Evolutionary conservation across 331 rosid species (phyloP), one percentile per base, ranked within the genome.

Genomic region (Quercus phellos): DNA sequence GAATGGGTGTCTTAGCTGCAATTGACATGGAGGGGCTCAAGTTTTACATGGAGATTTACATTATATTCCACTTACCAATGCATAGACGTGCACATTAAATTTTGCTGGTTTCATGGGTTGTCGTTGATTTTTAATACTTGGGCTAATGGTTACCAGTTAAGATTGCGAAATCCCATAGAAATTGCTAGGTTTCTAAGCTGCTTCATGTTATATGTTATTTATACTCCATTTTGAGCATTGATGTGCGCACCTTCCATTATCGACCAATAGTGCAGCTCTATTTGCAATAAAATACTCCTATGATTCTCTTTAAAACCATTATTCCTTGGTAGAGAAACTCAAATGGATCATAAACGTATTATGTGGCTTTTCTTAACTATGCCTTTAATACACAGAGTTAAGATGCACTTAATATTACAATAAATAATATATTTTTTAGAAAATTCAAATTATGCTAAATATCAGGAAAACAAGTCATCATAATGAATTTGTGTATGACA

Each of bases 51-150:
- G 70, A 34, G 70, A 66, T 66, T 66, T 32, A 18, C 70, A 58
- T 8, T 18, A 77, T 55, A 70, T 80, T 77, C 78, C 87, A 77
- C 75, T 75, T 85, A 78, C 89, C 90, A 80, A 87, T 81, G 83
- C 85, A 80, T 82, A 82, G 85, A 85, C 66, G 76, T 81, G 81
- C 81, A 80, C 6, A 81, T 80, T 66, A 43, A 80, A 6, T 30
- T 75, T 86, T 78, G 74, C 81, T 83, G 74, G 56, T 72, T 80
- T 82, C 87, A 80, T 78, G 80, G 70, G 59, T 73, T 74, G 70
- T 72, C 84, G 69, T 22, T 73, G 61, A 21, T 35, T 73, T 76
- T 73, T 75, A 72, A 53, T 68, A 38, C 73, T 81, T 11, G 80
- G 50, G 30, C 55, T 67, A 77, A 70, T 88, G 87, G 78, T 29